phyloP scores from a whole-genome alignment of 2,329 filamentous ascomycete species.

The Monosporascus sp. region DNA sequence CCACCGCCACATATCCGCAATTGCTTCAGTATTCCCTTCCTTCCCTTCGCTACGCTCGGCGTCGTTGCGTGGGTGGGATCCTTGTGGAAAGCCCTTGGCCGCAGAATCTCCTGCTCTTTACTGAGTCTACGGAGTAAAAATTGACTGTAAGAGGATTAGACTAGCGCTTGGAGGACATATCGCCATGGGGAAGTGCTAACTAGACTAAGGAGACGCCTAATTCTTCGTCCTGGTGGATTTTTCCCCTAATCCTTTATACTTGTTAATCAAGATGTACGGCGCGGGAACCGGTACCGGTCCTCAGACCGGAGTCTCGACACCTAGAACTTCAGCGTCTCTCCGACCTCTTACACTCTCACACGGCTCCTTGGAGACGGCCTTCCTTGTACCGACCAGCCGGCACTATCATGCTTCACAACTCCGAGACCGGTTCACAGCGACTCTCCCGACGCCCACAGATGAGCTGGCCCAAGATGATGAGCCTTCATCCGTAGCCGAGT shows the following conservation, averaged over 20 bases:
- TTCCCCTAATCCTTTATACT: conserved; percentile 26
- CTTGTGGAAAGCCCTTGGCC: no score
- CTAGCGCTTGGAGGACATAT: background rate
- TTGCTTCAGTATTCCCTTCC: background rate
- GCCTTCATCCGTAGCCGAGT: conserved; percentile 89
- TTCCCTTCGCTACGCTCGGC: no score
- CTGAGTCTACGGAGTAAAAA: conserved; percentile 32
- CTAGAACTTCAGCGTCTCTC: conserved; percentile 86
- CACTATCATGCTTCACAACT: conserved; percentile 95
- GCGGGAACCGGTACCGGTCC: conserved; percentile 61
- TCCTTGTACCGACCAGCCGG: conserved; percentile 88
- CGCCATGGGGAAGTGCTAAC: background rate
- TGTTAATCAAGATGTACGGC: conserved; percentile 69
- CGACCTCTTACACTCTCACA: conserved; percentile 87
- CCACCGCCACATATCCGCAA: background rate
- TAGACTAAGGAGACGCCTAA: background rate
- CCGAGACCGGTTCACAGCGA: conserved; percentile 82
- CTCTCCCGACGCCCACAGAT: conserved; percentile 85
- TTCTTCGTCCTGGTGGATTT: background rate
- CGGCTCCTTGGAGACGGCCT: conserved; percentile 92
- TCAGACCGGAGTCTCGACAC: conserved; percentile 95
- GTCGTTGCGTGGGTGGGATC: no score
- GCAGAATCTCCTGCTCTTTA: conserved; percentile 31
- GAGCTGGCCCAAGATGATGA: conserved; percentile 98
- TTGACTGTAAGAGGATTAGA: conserved; percentile 8